Conservation (phyloP, 768 basidiomycete species). For the Cubamyces lactineus region DNA sequence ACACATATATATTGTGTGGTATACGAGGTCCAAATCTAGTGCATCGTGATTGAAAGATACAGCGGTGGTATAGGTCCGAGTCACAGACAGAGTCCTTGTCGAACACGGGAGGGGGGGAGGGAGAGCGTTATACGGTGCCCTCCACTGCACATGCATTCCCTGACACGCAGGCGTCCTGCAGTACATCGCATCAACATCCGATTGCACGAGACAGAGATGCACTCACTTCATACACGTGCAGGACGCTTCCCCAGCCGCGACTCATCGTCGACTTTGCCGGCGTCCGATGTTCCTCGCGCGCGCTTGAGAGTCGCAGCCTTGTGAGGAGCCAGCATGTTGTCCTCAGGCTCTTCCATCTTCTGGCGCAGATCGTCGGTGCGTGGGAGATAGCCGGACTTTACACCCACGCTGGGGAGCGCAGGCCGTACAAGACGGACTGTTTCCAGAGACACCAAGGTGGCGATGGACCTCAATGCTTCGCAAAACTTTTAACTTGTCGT, state of each 20-base stretch:
- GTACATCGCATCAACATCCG: background rate
- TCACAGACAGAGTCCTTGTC: background rate
- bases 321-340: constrained; percentile 1
- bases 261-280: background rate
- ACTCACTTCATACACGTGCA: constrained; percentile 5
- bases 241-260: constrained; percentile 2
- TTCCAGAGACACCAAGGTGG: background rate
- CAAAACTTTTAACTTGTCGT: background rate
- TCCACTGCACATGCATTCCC: background rate
- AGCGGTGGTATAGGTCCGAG: background rate
- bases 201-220: background rate
- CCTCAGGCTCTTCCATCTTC: background rate
- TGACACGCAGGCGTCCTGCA: constrained; percentile 1
- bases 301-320: background rate
- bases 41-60: no score
- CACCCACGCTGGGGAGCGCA: background rate
- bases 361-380: background rate
- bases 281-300: constrained; percentile 5
- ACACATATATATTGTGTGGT: no score
- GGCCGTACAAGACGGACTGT: background rate
- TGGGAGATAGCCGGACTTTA: background rate
- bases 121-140: background rate
- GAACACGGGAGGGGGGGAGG: background rate
- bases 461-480: background rate
- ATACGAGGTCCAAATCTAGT: no score